Evolutionary conservation across 116 monocot genomes (phyloP).

Genomic region (Cymodocea nodosa): DNA sequence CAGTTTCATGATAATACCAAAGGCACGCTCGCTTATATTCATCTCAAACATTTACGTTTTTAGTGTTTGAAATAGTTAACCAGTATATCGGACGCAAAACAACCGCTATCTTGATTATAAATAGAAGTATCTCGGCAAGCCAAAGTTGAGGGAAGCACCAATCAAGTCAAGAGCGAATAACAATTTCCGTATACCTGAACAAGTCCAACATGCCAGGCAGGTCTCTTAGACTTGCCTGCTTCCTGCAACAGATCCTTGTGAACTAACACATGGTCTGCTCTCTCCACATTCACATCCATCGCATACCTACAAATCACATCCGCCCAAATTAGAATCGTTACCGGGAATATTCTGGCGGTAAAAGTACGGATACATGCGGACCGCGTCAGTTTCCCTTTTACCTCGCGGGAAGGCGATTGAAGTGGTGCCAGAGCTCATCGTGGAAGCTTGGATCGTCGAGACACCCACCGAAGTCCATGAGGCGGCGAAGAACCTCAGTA

Average conservation of each 20-base stretch:
- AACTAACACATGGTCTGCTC: constrained; percentile 19
- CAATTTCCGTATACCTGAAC: constrained; percentile 14
- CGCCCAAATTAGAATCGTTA: background rate
- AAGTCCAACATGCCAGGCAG: constrained; percentile 8
- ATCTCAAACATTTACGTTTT: no score
- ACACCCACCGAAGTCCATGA: constrained; percentile 35
- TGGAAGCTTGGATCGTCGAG: constrained; percentile 26
- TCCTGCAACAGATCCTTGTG: constrained; percentile 20
- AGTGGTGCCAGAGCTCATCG: constrained; percentile 73
- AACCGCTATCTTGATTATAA: no score
- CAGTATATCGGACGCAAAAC: no score
- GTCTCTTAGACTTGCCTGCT: constrained; percentile 5
- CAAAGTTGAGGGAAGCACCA: background rate
- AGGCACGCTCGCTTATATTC: no score
- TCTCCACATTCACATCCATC: constrained; percentile 27
- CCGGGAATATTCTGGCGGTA: background rate
- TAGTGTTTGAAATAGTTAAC: no score
- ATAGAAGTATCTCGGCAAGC: background rate
- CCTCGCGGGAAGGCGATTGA: constrained; percentile 75
- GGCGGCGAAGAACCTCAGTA: constrained; percentile 51
- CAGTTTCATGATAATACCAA: no score
- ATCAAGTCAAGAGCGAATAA: background rate
- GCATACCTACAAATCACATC: constrained; percentile 13
- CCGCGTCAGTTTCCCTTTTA: constrained; percentile 4
- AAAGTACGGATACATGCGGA: background rate